A percentile compares a stretch with the other conserved stretches of the same genome.
These are phyloP conservation scores for Penicillium coffeae DNA, from an alignment of 495 filamentous ascomycete species.

Conservation along the genomic window DNA sequence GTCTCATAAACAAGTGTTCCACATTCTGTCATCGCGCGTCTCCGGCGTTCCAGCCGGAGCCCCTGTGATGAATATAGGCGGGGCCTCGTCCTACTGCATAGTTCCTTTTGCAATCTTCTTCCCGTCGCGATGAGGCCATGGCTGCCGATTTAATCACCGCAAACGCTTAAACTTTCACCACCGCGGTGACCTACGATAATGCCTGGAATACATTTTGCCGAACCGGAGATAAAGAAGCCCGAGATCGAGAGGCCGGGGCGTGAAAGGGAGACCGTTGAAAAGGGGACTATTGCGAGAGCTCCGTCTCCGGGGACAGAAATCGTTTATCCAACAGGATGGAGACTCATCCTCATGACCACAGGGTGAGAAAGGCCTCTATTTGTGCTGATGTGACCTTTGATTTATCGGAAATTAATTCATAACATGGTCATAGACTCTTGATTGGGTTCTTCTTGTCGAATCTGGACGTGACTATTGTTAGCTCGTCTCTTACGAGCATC, in stretches of 20 bases:
- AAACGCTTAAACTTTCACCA: no score
- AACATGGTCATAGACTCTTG: constrained; percentile 38
- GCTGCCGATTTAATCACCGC: constrained; percentile 9
- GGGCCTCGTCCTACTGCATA: constrained; percentile 23
- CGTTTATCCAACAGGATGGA: constrained; percentile 45
- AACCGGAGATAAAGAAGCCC: constrained; percentile 14
- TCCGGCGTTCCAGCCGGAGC: constrained; percentile 26
- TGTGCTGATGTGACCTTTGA: no score
- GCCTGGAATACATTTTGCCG: constrained; percentile 23
- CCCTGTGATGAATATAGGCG: constrained; percentile 27
- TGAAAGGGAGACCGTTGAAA: constrained; percentile 15
- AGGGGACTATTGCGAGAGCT: constrained; percentile 21
- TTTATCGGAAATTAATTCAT: not conserved
- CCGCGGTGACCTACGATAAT: no score
- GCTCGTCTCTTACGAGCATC: constrained; percentile 59
- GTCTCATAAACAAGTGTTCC: constrained; percentile 19
- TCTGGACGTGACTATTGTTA: constrained; percentile 61
- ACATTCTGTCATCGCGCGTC: constrained; percentile 34
- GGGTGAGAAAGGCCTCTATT: constrained; percentile 25
- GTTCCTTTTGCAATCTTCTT: constrained; percentile 19
- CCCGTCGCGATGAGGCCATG: constrained; percentile 13
- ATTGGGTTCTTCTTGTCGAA: constrained; percentile 56
- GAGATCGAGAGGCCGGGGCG: constrained; percentile 1
- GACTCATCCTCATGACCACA: constrained; percentile 32
- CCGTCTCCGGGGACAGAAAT: constrained; percentile 26